Conservation (phyloP, 345 rosid species). For the Jatropha curcas region DNA sequence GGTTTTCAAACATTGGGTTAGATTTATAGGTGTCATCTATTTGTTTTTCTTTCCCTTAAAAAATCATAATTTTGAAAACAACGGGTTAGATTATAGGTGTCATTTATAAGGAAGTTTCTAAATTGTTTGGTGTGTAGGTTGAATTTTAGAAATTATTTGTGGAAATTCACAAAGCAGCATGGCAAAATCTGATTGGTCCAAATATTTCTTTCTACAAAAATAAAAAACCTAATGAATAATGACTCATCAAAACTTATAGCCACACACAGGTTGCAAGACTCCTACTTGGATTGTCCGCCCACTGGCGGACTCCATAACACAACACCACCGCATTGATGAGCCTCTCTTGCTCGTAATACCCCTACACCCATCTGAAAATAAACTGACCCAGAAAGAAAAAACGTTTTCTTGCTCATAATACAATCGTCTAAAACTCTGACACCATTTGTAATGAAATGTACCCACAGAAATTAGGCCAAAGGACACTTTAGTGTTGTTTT, state of each 20-base stretch:
- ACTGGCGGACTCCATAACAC: not conserved
- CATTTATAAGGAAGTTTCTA: too few species aligned
- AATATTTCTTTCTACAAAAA: too few species aligned
- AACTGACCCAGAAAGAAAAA: not conserved
- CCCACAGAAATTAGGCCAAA: not conserved
- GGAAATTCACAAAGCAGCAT: constrained; percentile 24
- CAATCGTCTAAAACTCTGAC: not conserved
- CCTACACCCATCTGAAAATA: not conserved
- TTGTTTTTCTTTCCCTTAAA: too few species aligned
- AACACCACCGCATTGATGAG: not conserved
- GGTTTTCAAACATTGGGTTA: too few species aligned
- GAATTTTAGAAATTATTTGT: constrained; percentile 6
- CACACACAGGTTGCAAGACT: constrained; percentile 9
- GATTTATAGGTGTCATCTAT: too few species aligned
- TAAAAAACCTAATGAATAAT: not conserved
- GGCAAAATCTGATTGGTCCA: constrained; percentile 21
- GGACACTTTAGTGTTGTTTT: not conserved
- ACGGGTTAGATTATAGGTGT: too few species aligned
- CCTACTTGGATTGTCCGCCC: constrained; percentile 22
- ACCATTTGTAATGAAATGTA: constrained; percentile 10
- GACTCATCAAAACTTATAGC: constrained; percentile 9
- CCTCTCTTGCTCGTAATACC: not conserved
- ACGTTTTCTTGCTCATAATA: not conserved
- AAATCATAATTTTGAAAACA: too few species aligned
- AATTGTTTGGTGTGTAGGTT: too few species aligned